Conservation (phyloP, 1,284 basidiomycete species). For the Rhodofomes roseus region DNA sequence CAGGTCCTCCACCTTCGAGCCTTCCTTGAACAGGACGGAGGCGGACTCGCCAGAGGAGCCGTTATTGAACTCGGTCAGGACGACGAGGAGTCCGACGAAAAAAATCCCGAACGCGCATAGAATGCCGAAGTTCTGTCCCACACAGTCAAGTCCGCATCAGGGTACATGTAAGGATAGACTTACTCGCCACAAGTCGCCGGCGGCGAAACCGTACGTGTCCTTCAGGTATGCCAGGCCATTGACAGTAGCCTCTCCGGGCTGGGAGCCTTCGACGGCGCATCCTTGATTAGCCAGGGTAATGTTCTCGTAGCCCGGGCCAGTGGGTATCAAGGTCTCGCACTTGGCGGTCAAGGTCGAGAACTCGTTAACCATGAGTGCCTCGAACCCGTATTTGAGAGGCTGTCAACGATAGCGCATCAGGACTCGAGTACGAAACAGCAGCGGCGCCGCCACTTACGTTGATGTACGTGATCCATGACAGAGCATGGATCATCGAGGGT, state of each 20-base stretch:
- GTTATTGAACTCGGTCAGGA: conserved; percentile 45
- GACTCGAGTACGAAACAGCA: conserved; percentile 1
- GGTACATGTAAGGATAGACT: conserved; percentile 21
- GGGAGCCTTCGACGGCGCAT: conserved; percentile 51
- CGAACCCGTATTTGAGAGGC: conserved; percentile 47
- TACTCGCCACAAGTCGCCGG: conserved; percentile 64
- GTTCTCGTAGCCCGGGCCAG: conserved; percentile 47
- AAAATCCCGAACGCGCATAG: conserved; percentile 44
- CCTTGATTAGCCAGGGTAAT: conserved; percentile 50
- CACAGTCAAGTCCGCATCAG: conserved; percentile 5
- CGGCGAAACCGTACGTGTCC: conserved; percentile 58
- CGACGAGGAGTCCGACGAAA: conserved; percentile 43
- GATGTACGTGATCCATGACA: conserved; percentile 59
- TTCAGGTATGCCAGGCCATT: conserved; percentile 50
- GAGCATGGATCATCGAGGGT: conserved; percentile 53
- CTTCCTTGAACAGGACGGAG: conserved; percentile 34
- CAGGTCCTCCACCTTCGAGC: not conserved
- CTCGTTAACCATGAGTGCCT: conserved; percentile 50
- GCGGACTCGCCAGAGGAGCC: conserved; percentile 23
- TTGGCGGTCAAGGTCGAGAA: conserved; percentile 40
- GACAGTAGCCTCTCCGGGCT: conserved; percentile 41
- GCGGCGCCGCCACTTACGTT: conserved; percentile 34
- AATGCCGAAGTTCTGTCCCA: conserved; percentile 53
- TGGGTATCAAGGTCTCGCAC: conserved; percentile 39
- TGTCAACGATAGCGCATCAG: conserved; percentile 11